Evolutionary conservation across 805 yeast genomes (phyloP).

Genomic region (Candida maltosa): DNA sequence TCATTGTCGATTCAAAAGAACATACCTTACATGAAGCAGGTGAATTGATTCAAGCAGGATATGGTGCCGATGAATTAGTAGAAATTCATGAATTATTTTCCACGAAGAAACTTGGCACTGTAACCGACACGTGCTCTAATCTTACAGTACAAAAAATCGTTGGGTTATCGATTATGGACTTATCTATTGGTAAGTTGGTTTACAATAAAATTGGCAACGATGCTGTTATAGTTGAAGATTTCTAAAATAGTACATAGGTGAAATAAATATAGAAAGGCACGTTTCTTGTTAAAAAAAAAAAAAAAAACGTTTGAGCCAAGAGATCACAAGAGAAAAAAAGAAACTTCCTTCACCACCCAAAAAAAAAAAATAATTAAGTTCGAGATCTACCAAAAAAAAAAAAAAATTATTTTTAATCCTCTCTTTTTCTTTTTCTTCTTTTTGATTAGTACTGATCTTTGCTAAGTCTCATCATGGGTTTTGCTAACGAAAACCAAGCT

Average conservation of each 20-base stretch:
- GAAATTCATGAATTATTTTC: constrained; percentile 43
- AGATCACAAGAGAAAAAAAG: no score
- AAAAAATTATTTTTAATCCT: neutral
- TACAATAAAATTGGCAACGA: constrained; percentile 13
- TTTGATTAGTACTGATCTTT: constrained; percentile 1
- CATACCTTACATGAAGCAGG: constrained; percentile 64
- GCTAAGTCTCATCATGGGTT: constrained; percentile 1
- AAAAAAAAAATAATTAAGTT: no score
- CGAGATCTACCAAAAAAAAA: no score
- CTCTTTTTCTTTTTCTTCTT: constrained; percentile 1
- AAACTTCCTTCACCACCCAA: no score
- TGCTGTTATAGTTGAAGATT: constrained; percentile 8
- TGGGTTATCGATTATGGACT: constrained; percentile 65
- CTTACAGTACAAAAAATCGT: constrained; percentile 53
- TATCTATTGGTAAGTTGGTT: constrained; percentile 42
- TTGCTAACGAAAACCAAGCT: constrained; percentile 7
- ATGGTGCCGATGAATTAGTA: constrained; percentile 36
- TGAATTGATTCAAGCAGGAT: constrained; percentile 50
- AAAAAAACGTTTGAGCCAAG: no score
- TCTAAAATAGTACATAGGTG: no score
- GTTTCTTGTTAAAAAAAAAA: no score
- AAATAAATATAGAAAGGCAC: no score
- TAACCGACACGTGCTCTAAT: constrained; percentile 12
- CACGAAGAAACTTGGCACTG: neutral
- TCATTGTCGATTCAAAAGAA: constrained; percentile 58